Evolutionary conservation across 2,329 filamentous ascomycete genomes (phyloP), one percentile per base, ranked within the genome.

Genomic region (Raffaelea albimanens): DNA sequence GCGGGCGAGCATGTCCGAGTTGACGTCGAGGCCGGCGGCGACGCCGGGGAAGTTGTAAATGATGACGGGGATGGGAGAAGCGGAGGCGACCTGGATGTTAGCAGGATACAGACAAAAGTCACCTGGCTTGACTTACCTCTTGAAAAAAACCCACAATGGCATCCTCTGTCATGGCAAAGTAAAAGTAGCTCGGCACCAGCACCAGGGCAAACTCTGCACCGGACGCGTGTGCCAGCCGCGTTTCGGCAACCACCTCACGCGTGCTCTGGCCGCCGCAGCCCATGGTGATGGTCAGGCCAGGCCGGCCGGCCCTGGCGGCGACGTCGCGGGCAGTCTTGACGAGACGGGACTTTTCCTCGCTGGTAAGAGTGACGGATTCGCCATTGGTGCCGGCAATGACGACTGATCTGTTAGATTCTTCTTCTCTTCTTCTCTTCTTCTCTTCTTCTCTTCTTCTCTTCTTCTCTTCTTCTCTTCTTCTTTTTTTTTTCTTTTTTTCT

Each of bases 11-110:
- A 77, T 73, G 52, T 85, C 81, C 0, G 79, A 84, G 58, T 80
- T 77, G 40, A 87, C 68, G 56, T 87, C 83, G 10, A 86, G 67
- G 4, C 83, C 83, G 13, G 80, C 74, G 21, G 74, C 79, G 4
- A 83, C 81, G 5, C 71, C 79, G 2, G 83, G 83, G 67, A 82
- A 87, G 63, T 87, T 87, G 69, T 87, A 87, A 49, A 87, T 79
- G 38, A 87, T 63, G 21, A 87, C 67, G 0, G 83, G 82, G 1
- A 87, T 59, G 0, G 76, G 72, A 18, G 73, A 78, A 2, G 71
- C 71, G 44, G 73, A 68, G 2, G 83, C 83, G 3, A 84, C 62
- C 43, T 45, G 33, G 21, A 5, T 41, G 13, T 41, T 23, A 4
- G 14, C 10, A 31, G 41, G 16, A 18, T 19, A 16, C 13, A 7